These are phyloP conservation scores for Pisolithus sp. DNA, from an alignment of 768 basidiomycete species.

Conservation along the genomic window DNA sequence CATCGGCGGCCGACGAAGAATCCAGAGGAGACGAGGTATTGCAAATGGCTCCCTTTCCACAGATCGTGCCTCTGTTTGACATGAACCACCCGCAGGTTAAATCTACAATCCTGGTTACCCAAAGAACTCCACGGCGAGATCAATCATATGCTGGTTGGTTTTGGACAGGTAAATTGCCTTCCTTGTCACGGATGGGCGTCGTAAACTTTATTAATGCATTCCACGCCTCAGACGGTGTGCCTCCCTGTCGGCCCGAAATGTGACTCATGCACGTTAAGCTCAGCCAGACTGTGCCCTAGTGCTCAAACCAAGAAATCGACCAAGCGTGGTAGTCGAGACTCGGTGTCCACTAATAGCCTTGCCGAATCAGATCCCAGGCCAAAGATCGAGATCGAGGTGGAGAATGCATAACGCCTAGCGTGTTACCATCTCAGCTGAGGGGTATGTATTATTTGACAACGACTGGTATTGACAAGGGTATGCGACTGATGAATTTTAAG, in stretches of 20 bases:
- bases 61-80: not conserved
- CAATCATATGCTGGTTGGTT: slow-evolving; percentile 76
- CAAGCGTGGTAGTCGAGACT: slow-evolving; percentile 9
- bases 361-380: slow-evolving; percentile 22
- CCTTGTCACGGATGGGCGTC: not conserved
- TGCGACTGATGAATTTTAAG: too few relatives aligned
- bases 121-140: slow-evolving; percentile 66
- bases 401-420: slow-evolving; percentile 6
- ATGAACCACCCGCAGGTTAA: slow-evolving; percentile 39
- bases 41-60: not conserved
- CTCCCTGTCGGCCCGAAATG: slow-evolving; percentile 61
- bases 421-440: too few relatives aligned
- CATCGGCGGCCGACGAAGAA: slow-evolving; percentile 78
- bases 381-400: slow-evolving; percentile 34
- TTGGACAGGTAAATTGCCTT: slow-evolving; percentile 59
- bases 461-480: too few relatives aligned
- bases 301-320: slow-evolving; percentile 31
- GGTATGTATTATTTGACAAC: too few relatives aligned
- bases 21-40: slow-evolving; percentile 82
- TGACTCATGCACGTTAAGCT: slow-evolving; percentile 52
- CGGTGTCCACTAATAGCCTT: not conserved
- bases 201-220: not conserved
- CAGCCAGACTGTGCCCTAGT: slow-evolving; percentile 60
- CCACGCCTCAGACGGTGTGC: slow-evolving; percentile 50
- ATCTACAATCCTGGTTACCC: slow-evolving; percentile 81